Evolutionary conservation across 2,329 filamentous ascomycete genomes (phyloP).

Genomic region (Penicillium olsonii): DNA sequence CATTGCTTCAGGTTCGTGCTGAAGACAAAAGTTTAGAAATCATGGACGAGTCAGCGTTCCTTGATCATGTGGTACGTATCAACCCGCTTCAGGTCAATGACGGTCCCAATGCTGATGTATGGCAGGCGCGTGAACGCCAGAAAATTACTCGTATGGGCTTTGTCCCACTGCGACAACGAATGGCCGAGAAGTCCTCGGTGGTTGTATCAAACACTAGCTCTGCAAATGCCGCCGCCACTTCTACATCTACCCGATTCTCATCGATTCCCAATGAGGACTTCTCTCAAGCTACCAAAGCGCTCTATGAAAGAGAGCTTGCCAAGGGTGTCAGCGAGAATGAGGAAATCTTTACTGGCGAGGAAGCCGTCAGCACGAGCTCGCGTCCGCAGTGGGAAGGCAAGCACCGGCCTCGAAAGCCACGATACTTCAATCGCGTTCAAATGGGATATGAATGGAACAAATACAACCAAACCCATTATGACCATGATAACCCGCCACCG

Average conservation of each 20-base stretch:
- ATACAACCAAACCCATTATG: constrained; percentile 99
- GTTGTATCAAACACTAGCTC: constrained; percentile 37
- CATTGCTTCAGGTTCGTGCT: constrained; percentile 62
- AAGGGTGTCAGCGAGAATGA: constrained; percentile 90
- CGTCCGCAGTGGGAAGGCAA: constrained; percentile 80
- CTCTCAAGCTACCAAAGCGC: constrained; percentile 80
- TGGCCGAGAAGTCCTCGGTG: constrained; percentile 35
- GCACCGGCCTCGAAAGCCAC: constrained; percentile 85
- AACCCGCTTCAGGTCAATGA: not conserved
- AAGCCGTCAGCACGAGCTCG: constrained; percentile 65
- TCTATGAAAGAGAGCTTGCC: constrained; percentile 91
- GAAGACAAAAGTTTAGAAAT: constrained; percentile 65
- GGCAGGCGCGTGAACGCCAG: constrained; percentile 56
- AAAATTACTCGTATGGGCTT: constrained; percentile 67
- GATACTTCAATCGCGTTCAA: constrained; percentile 96
- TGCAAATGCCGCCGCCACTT: constrained; percentile 46
- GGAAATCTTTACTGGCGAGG: constrained; percentile 91
- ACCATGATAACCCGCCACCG: constrained; percentile 95
- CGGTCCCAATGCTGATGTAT: constrained; percentile 8
- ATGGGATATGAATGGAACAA: constrained; percentile 99
- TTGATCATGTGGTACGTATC: constrained; percentile 54
- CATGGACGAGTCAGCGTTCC: constrained; percentile 60
- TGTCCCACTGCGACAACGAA: constrained; percentile 60
- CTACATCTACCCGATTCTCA: constrained; percentile 69
- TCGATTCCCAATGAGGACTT: constrained; percentile 73